phyloP scores from a whole-genome alignment of 345 rosid genomes.

The Cochlearia excelsa region DNA sequence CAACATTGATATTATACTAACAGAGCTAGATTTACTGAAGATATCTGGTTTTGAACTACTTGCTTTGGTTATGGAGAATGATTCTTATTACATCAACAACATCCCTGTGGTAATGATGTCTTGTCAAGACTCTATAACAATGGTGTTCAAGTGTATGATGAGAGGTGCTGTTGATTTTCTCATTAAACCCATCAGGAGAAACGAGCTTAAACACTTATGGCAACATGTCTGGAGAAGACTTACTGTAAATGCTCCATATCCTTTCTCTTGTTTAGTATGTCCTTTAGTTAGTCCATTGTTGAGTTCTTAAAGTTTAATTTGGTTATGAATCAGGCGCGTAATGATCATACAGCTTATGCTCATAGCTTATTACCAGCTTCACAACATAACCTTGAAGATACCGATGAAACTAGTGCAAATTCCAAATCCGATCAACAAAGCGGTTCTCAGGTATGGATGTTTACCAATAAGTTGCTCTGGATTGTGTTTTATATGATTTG shows the following conservation, averaged over 20 bases:
- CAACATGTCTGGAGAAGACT: constrained; percentile 78
- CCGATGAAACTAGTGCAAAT: constrained; percentile 46
- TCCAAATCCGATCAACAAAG: constrained; percentile 50
- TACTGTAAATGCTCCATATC: constrained; percentile 31
- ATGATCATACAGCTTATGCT: constrained; percentile 33
- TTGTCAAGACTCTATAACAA: constrained; percentile 53
- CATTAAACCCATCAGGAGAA: constrained; percentile 69
- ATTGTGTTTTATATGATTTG: no score
- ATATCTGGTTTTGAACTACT: constrained; percentile 77
- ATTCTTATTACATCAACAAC: constrained; percentile 48
- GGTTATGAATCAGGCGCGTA: constrained; percentile 39
- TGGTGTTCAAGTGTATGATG: constrained; percentile 72
- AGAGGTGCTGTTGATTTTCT: constrained; percentile 82
- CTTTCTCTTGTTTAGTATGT: constrained; percentile 4
- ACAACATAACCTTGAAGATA: constrained; percentile 42
- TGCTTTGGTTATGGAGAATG: constrained; percentile 65
- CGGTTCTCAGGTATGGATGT: constrained; percentile 43
- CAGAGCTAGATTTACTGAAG: constrained; percentile 73
- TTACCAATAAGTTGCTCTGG: no score
- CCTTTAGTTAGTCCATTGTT: no score
- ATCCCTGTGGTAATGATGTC: constrained; percentile 92
- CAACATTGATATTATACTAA: constrained; percentile 58
- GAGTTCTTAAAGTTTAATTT: neutral
- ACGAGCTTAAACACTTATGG: constrained; percentile 73
- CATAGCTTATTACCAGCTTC: constrained; percentile 36